Evolutionary conservation across 305 asterid genomes (phyloP).

Genomic region (Rubia tinctorum): DNA sequence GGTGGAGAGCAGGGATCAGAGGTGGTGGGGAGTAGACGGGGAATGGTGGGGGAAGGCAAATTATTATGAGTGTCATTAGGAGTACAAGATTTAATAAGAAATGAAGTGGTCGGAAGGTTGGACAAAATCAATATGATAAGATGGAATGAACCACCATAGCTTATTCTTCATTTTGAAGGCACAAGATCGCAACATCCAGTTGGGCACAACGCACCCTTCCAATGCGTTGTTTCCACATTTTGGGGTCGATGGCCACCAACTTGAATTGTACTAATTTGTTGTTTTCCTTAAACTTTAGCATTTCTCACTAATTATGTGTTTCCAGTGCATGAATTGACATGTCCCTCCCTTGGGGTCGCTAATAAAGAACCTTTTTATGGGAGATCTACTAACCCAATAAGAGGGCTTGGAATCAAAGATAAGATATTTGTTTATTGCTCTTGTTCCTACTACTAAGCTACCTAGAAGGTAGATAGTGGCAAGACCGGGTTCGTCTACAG

Average conservation of each 20-base stretch:
- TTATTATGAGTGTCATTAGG: neutral
- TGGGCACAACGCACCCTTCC: slow-evolving; percentile 17
- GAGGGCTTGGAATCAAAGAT: no score
- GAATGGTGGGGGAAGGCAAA: no score
- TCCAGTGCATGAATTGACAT: neutral
- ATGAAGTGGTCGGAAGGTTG: neutral
- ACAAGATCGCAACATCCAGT: slow-evolving; percentile 27
- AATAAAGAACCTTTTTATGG: no score
- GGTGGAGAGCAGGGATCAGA: no score
- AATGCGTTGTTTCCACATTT: slow-evolving; percentile 35
- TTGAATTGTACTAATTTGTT: slow-evolving; percentile 12
- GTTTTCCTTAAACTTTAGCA: neutral
- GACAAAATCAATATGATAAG: neutral
- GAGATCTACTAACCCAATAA: no score
- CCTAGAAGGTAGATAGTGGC: no score
- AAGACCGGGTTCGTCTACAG: no score
- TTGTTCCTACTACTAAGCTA: no score
- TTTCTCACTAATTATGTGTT: neutral
- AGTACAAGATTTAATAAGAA: neutral
- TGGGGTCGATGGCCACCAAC: no score
- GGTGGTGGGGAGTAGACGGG: no score
- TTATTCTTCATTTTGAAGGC: slow-evolving; percentile 58
- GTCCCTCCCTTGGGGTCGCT: no score
- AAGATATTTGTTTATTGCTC: no score
- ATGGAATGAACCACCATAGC: slow-evolving; percentile 39